Conservation (phyloP, 202 grass and related monocot species). For the Brachypodium distachyon region DNA sequence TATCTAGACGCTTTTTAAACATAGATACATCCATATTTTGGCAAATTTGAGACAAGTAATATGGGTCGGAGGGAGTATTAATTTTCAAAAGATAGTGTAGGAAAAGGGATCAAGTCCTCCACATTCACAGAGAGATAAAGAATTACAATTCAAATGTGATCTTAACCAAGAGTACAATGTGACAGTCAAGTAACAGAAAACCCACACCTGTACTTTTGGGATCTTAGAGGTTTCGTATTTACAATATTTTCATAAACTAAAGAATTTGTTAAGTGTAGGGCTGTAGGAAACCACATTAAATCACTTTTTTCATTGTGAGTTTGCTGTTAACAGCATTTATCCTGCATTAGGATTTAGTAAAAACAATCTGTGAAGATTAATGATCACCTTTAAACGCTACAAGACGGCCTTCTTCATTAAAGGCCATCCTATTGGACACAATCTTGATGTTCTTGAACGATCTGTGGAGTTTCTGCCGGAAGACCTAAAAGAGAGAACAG, state of each 20-base stretch:
- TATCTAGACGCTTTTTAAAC: too few relatives aligned
- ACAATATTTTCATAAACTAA: neutral
- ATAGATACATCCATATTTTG: too few relatives aligned
- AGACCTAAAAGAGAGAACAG: slow-evolving; percentile 45
- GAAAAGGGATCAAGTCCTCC: neutral
- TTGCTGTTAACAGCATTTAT: neutral
- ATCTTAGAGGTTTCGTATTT: neutral
- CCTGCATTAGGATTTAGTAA: neutral
- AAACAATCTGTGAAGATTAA: slow-evolving; percentile 2
- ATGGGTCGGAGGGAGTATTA: too few relatives aligned
- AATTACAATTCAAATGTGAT: neutral
- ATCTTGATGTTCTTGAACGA: slow-evolving; percentile 89
- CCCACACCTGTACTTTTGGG: neutral
- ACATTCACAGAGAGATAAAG: neutral
- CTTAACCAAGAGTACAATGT: neutral
- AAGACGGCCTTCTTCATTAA: slow-evolving; percentile 65
- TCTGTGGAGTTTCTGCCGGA: slow-evolving; percentile 72
- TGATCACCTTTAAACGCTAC: slow-evolving; percentile 85
- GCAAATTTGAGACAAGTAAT: too few relatives aligned
- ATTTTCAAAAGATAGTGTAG: neutral
- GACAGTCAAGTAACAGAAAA: neutral
- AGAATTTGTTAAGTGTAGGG: neutral
- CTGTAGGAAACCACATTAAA: neutral
- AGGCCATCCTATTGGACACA: slow-evolving; percentile 93
- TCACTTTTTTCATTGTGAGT: neutral